Evolutionary conservation across 805 yeast species (phyloP).

Genomic region (Kodamaea kaohsiungensis): DNA sequence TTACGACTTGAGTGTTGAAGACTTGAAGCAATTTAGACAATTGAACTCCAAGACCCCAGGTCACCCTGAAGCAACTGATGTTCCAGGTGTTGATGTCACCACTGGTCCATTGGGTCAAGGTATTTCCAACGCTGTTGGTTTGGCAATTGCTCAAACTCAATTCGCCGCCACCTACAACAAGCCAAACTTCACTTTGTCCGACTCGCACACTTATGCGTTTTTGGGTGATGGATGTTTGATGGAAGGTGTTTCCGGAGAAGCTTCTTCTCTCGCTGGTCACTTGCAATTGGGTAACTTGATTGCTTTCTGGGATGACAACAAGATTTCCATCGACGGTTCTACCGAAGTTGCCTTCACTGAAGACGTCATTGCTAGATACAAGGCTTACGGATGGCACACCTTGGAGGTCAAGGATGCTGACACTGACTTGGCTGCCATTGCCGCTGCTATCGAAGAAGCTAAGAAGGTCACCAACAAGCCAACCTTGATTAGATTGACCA

Average conservation of each 20-base stretch:
- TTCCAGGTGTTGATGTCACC: conserved; percentile 94
- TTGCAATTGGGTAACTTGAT: conserved; percentile 89
- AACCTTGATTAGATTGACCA: conserved; percentile 81
- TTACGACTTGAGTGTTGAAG: conserved; percentile 76
- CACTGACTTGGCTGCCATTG: conserved; percentile 69
- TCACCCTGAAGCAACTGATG: conserved; percentile 85
- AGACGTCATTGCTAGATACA: conserved; percentile 80
- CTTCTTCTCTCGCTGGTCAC: conserved; percentile 95
- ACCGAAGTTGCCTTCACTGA: conserved; percentile 91
- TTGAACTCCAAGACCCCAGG: conserved; percentile 92
- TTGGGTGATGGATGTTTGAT: conserved; percentile 97
- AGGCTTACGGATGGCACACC: conserved; percentile 94
- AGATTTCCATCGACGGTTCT: conserved; percentile 94
- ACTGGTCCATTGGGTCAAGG: conserved; percentile 99
- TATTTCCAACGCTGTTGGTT: conserved; percentile 92
- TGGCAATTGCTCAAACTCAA: conserved; percentile 92
- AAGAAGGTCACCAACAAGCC: conserved; percentile 81
- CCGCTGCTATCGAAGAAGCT: conserved; percentile 77
- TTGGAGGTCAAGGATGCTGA: conserved; percentile 78
- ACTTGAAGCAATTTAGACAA: conserved; percentile 88
- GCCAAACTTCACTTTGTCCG: conserved; percentile 72
- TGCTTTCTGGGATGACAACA: conserved; percentile 95
- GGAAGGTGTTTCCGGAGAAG: conserved; percentile 98
- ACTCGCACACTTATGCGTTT: conserved; percentile 75
- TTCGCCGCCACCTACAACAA: conserved; percentile 92